Evolutionary conservation across 805 yeast species (phyloP), one percentile per base, ranked within the genome.

Genomic region (Jamesozyma spencerorum): DNA sequence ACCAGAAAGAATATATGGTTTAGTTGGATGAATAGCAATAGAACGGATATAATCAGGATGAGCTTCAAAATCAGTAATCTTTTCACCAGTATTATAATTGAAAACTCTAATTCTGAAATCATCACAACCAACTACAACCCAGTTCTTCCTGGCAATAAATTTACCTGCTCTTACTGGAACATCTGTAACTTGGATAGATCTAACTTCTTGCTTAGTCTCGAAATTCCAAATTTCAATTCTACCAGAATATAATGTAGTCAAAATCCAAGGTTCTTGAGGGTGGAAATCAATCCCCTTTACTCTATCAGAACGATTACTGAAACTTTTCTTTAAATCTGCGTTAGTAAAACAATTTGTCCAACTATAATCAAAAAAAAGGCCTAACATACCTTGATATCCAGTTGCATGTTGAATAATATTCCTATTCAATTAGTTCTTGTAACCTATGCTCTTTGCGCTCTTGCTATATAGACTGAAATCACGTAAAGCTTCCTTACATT

Each of bases 241-340:
- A 37, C 72, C 98, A 38, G 88, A 83, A 65, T 85, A 87, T 44
- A 85, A 70, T n/a, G 96, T 86, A 40, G 90, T 81, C 55, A 87
- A 70, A 39, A 87, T 79, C 97, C 97, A 90, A 40, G 98, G 97
- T 63, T 92, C 98, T 17, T 88, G 72, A 18, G 98, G 98, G 63
- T 92, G 99, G 72, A 92, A 84, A 65, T 92, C 99, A 58, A 92
- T 82, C 37, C 96, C 97, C 65, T 92, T 92, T 60, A 92, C 97
- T 63, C 99, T 81, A 63, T 88, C 97, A 31, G 97, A 81, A 55
- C 96, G 85, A 47, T 92, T 77, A 51, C 86, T 81, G 65, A 88
- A 85, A 60, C 71, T 66, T 66, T 41, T 43, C 39, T 63, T 57
- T 65, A 65, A 69, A 65, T 65, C 17, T 27, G 2, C 12, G 17